Evolutionary conservation across 768 basidiomycete genomes (phyloP), one percentile per base, ranked within the genome.

Genomic region (Astraeus odoratus): DNA sequence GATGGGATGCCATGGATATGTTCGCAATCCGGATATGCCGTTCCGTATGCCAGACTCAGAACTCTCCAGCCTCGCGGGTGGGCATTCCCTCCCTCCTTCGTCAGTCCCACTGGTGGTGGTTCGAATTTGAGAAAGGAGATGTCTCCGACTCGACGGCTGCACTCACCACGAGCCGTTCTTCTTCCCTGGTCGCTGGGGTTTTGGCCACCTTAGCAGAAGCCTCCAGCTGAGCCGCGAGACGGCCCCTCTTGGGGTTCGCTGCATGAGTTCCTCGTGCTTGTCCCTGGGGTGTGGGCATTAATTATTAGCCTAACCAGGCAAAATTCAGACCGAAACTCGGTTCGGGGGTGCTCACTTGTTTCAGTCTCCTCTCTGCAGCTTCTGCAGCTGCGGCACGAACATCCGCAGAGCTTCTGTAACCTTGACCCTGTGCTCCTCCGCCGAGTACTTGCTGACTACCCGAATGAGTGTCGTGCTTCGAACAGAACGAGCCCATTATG

Each of bases 281-380:
- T 51, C 55, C 63, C 74, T 75, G 52, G 15, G 36, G 40, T 36
- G 30, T 29, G 46, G 36, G 34, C 38, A 61, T 59, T 55, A 64
- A n/a, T n/a, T n/a, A n/a, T n/a, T n/a, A n/a, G n/a, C n/a, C n/a
- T n/a, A n/a, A n/a, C n/a, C n/a, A n/a, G n/a, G 58, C 57, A 52
- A 16, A 43, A 45, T 46, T 44, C 46, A 44, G 52, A 54, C 37
- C 12, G 4, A 3, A 4, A 55, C 27, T 20, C 24, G 20, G 24
- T 39, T 20, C 43, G 18, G 25, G 40, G 46, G 48, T 43, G 66
- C 77, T 66, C 54, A 80, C 80, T 56, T 71, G 69, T 63, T 78
- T 69, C 59, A 73, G 50, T 51, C 80, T 70, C 54, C 73, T 73
- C 59, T 80, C 80, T 51, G 80, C 80, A 49, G 80, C 80, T 60